A percentile compares a stretch with the other conserved stretches of the same genome.
phyloP scores from a whole-genome alignment of 2,329 filamentous ascomycete genomes.

The Colletotrichum gloeosporioides region DNA sequence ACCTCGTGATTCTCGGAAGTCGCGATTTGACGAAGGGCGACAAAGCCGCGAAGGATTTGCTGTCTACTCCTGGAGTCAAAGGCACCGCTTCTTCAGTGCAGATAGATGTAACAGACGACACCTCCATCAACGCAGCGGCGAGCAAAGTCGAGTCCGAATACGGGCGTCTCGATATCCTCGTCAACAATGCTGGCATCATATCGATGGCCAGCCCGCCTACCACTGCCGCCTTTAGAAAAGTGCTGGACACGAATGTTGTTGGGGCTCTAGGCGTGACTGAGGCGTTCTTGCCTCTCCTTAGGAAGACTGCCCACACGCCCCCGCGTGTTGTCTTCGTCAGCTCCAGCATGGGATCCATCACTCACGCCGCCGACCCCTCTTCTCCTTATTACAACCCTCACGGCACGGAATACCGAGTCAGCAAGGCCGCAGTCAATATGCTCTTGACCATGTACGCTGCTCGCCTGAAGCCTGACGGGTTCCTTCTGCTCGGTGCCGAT shows the following conservation, averaged over 20 bases:
- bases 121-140: constrained; percentile 30
- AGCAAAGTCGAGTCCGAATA: constrained; percentile 23
- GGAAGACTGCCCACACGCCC: constrained; percentile 26
- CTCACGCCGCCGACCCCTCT: constrained; percentile 29
- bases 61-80: neutral
- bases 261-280: constrained; percentile 31
- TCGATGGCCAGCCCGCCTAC: constrained; percentile 23
- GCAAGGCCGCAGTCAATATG: constrained; percentile 50
- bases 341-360: constrained; percentile 37
- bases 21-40: constrained; percentile 30
- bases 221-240: neutral
- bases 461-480: constrained; percentile 24
- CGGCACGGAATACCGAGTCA: constrained; percentile 32
- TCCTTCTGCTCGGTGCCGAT: neutral
- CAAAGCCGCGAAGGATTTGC: constrained; percentile 1
- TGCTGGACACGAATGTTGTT: constrained; percentile 33
- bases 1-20: constrained; percentile 36
- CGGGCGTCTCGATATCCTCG: constrained; percentile 36
- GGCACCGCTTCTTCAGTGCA: constrained; percentile 24
- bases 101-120: constrained; percentile 29
- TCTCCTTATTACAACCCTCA: constrained; percentile 30
- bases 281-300: constrained; percentile 31
- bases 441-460: constrained; percentile 35
- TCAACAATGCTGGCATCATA: constrained; percentile 38
- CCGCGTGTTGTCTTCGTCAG: constrained; percentile 44